Conservation (phyloP, 1,284 basidiomycete genomes). For the Sphaerobolus stellatus region DNA sequence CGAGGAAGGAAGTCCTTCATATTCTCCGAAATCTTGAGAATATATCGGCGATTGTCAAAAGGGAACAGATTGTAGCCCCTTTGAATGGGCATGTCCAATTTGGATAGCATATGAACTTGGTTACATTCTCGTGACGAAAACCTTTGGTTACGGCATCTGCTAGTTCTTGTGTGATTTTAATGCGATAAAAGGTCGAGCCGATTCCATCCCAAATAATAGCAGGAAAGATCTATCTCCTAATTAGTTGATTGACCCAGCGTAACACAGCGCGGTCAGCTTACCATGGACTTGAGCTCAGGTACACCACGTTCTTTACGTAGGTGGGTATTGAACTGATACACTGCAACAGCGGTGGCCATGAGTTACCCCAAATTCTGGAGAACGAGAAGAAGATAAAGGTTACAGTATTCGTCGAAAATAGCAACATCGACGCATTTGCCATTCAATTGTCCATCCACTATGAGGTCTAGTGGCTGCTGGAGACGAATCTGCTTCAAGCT, state of each 20-base stretch:
- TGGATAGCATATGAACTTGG: background rate
- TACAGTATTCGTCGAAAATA: background rate
- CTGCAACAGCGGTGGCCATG: background rate
- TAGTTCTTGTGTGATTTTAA: background rate
- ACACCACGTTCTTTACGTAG: background rate
- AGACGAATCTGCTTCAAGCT: background rate
- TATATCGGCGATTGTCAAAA: background rate
- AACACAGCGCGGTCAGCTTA: background rate
- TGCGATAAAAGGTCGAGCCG: background rate
- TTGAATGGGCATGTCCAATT: background rate
- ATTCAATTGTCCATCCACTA: background rate
- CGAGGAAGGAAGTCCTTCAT: conserved; percentile 1
- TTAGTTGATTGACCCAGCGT: background rate
- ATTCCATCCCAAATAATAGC: background rate
- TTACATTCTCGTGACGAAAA: background rate
- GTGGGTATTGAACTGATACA: background rate
- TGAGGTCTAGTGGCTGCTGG: background rate
- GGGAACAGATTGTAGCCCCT: background rate
- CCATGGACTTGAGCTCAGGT: background rate
- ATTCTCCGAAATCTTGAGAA: background rate
- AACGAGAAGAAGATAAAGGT: background rate
- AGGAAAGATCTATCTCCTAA: background rate
- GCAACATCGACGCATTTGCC: background rate
- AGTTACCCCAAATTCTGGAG: background rate
- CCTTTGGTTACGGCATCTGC: background rate